Conservation (phyloP, 257 asterid genomes). For the Penstemon newberryi region DNA sequence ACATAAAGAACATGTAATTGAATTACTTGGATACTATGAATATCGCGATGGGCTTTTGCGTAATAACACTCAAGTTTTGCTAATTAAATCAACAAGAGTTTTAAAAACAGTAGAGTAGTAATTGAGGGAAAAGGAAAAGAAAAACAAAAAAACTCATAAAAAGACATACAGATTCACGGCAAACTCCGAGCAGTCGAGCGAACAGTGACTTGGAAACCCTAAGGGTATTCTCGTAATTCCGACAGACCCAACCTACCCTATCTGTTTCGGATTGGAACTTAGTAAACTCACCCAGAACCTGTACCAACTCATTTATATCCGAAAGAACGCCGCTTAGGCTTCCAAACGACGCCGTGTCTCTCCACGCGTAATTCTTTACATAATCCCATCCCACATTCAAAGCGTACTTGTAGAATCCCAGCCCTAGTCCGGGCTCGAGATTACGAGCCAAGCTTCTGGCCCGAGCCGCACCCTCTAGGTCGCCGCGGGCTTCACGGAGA, state of each 20-base stretch:
- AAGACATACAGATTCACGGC: conserved; percentile 52
- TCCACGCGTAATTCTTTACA: conserved; percentile 60
- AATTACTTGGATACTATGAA: no score
- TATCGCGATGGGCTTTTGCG: no score
- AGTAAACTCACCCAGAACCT: conserved; percentile 44
- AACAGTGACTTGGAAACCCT: conserved; percentile 50
- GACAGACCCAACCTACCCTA: conserved; percentile 60
- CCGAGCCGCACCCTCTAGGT: conserved; percentile 55
- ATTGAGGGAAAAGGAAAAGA: neutral
- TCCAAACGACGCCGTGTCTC: conserved; percentile 43
- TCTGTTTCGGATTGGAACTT: conserved; percentile 47
- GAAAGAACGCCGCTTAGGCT: conserved; percentile 44
- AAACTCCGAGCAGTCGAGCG: conserved; percentile 45
- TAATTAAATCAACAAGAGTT: no score
- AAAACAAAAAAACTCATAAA: neutral
- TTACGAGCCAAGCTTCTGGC: conserved; percentile 50
- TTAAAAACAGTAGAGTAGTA: neutral
- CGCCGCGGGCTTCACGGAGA: conserved; percentile 77
- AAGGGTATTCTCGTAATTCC: conserved; percentile 52
- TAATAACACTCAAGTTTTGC: no score
- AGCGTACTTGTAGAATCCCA: conserved; percentile 59
- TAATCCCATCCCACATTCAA: conserved; percentile 67
- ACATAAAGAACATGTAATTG: neutral
- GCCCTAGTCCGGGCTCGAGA: conserved; percentile 51
- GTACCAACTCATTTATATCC: conserved; percentile 57